Evolutionary conservation across 2,329 filamentous ascomycete species (phyloP).

Genomic region (Phialocephala subalpina): DNA sequence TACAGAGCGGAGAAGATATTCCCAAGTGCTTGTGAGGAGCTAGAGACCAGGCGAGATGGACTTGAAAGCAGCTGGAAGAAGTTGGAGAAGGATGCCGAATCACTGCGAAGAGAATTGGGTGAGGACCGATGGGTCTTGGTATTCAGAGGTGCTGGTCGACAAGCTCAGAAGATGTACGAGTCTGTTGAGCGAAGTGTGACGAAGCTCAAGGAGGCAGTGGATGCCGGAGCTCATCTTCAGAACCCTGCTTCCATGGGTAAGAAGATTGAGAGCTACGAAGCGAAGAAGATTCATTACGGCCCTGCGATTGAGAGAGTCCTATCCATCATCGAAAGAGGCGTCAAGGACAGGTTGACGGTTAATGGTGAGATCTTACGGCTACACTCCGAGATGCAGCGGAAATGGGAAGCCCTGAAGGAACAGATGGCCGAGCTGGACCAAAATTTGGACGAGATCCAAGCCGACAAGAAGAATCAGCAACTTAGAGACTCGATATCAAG

Average conservation of each 20-base stretch:
- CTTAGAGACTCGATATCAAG: conserved; percentile 93
- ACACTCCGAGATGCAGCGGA: conserved; percentile 84
- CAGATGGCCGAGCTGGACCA: conserved; percentile 81
- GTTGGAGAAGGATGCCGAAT: conserved; percentile 89
- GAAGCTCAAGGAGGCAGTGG: conserved; percentile 83
- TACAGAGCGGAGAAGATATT: conserved; percentile 79
- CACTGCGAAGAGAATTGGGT: conserved; percentile 85
- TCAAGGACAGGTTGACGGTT: conserved; percentile 92
- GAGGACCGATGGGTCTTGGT: conserved; percentile 97
- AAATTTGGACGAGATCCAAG: conserved; percentile 75
- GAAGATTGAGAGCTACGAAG: conserved; percentile 92
- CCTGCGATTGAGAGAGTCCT: conserved; percentile 92
- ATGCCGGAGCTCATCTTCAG: conserved; percentile 76
- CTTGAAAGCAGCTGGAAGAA: conserved; percentile 89
- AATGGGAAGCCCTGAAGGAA: conserved; percentile 78
- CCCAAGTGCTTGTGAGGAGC: conserved; percentile 88
- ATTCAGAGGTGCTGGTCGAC: conserved; percentile 89
- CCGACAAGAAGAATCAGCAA: conserved; percentile 71
- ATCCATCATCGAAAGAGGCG: conserved; percentile 93
- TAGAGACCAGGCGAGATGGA: conserved; percentile 76
- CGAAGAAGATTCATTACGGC: conserved; percentile 93
- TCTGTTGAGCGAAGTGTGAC: conserved; percentile 87
- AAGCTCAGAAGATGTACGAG: conserved; percentile 96
- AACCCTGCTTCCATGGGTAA: conserved; percentile 76
- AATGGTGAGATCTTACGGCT: conserved; percentile 94